Evolutionary conservation across 768 basidiomycete species (phyloP).

Genomic region (Xerocomus potaroensis): DNA sequence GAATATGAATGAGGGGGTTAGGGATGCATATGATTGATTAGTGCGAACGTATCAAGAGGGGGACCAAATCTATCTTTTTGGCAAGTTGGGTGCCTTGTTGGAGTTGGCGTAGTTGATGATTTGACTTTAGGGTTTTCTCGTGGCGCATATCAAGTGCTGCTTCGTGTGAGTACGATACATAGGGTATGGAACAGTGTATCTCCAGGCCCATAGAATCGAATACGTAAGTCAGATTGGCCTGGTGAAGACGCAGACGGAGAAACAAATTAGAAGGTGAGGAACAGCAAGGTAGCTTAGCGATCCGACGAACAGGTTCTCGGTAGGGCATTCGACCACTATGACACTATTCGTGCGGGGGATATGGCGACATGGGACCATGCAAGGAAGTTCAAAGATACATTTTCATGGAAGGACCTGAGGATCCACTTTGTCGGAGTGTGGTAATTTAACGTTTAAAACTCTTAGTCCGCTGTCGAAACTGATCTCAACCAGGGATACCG

Average conservation of each 20-base stretch:
- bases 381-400: slow-evolving; percentile 43
- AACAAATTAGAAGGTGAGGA: slow-evolving; percentile 28
- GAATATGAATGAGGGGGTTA: slow-evolving; percentile 6
- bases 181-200: slow-evolving; percentile 17
- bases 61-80: slow-evolving; percentile 35
- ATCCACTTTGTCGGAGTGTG: slow-evolving; percentile 53
- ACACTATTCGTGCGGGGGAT: slow-evolving; percentile 7
- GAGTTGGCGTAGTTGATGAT: background rate
- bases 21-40: slow-evolving; percentile 5
- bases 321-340: slow-evolving; percentile 18
- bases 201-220: background rate
- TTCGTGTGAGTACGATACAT: slow-evolving; percentile 36
- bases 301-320: background rate
- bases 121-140: slow-evolving; percentile 36
- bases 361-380: slow-evolving; percentile 12
- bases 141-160: slow-evolving; percentile 39
- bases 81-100: slow-evolving; percentile 11
- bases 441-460: slow-evolving; percentile 27
- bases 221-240: slow-evolving; percentile 28
- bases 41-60: background rate
- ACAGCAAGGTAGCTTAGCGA: background rate
- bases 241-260: slow-evolving; percentile 24
- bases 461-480: background rate
- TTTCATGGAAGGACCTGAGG: slow-evolving; percentile 38
- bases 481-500: slow-evolving; percentile 50